Conservation (phyloP, 345 rosid species). For the Syzygium oleosum region DNA sequence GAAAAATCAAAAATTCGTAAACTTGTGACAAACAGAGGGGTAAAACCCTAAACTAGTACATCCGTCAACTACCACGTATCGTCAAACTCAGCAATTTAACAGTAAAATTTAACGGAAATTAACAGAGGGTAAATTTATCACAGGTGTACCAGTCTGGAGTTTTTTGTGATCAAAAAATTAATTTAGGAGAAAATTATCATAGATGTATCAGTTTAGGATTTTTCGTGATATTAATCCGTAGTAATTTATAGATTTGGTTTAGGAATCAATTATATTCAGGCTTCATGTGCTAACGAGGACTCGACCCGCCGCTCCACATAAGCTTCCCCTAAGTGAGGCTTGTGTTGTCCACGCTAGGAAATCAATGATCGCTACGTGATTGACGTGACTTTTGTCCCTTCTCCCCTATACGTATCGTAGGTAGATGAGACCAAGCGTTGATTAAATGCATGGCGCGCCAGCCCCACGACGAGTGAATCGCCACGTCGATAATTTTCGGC, state of each 20-base stretch:
- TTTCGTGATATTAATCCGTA: neutral
- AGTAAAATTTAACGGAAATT: too few relatives aligned
- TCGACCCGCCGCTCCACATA: neutral
- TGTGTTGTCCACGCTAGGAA: neutral
- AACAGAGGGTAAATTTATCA: too few relatives aligned
- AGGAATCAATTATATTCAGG: neutral
- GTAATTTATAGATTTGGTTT: neutral
- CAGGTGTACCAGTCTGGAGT: too few relatives aligned
- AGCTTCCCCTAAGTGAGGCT: neutral
- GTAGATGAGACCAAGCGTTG: neutral
- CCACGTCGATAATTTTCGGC: fast-evolving
- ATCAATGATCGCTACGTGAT: neutral
- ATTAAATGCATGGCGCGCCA: neutral
- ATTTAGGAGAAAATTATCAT: too few relatives aligned
- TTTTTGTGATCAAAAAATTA: too few relatives aligned
- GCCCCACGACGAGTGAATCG: fast-evolving
- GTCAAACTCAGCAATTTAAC: too few relatives aligned
- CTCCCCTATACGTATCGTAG: neutral
- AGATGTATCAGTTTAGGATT: too few relatives aligned
- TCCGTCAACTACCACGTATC: too few relatives aligned
- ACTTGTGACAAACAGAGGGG: too few relatives aligned
- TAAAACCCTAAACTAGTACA: too few relatives aligned
- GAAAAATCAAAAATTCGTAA: too few relatives aligned
- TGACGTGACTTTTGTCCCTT: neutral
- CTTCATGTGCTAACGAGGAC: neutral